Conservation (phyloP, 257 asterid genomes). For the Plantago ovata region DNA sequence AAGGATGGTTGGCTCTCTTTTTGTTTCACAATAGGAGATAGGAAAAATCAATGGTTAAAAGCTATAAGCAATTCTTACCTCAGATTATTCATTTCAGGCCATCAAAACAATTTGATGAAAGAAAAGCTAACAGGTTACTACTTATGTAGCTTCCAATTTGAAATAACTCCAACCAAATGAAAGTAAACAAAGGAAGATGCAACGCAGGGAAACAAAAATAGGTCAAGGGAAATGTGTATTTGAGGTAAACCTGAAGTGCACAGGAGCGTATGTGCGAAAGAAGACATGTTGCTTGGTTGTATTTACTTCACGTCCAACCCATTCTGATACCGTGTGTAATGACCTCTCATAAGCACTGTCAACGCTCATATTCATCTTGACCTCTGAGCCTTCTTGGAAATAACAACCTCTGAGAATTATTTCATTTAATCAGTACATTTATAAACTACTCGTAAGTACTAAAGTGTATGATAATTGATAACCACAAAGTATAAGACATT, state of each 20-base stretch:
- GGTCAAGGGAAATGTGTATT: neutral
- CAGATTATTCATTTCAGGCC: too few relatives aligned
- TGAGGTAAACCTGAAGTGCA: constrained; percentile 65
- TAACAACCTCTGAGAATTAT: constrained; percentile 74
- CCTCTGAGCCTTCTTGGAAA: constrained; percentile 77
- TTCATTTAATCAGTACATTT: constrained; percentile 10
- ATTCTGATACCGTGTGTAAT: constrained; percentile 57
- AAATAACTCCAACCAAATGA: neutral
- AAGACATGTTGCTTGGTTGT: constrained; percentile 63
- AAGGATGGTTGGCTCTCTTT: too few relatives aligned
- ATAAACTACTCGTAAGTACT: neutral
- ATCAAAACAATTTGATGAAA: too few relatives aligned
- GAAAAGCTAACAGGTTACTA: too few relatives aligned
- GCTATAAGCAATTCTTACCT: too few relatives aligned
- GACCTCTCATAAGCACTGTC: constrained; percentile 62
- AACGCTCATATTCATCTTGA: constrained; percentile 65
- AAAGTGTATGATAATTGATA: neutral
- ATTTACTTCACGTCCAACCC: constrained; percentile 60
- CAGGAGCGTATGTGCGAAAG: constrained; percentile 87
- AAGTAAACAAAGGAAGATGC: neutral
- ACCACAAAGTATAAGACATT: constrained; percentile 18
- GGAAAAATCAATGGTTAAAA: too few relatives aligned
- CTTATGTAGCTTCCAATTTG: neutral
- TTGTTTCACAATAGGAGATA: too few relatives aligned
- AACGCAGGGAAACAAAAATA: neutral